Evolutionary conservation across 148 eudicot species (phyloP).

Genomic region (Hydrangea macrophylla): DNA sequence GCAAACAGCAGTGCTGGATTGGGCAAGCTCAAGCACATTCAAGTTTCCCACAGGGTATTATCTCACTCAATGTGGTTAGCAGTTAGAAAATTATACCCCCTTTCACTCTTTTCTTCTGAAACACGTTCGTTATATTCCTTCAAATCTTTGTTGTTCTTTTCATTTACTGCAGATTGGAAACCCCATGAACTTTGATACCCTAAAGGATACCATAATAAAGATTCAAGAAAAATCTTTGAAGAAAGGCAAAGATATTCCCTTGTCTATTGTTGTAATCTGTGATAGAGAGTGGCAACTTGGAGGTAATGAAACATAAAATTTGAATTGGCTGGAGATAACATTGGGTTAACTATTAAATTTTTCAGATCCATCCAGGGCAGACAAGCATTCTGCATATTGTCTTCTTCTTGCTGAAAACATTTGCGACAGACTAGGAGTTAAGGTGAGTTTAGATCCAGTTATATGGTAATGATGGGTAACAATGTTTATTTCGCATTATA

Average conservation of each 20-base stretch:
- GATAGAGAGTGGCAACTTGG: constrained; percentile 69
- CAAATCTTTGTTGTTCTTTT: background rate
- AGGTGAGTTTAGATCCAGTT: constrained; percentile 36
- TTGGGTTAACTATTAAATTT: constrained; percentile 18
- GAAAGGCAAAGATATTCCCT: constrained; percentile 56
- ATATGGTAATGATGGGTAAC: background rate
- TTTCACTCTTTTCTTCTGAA: background rate
- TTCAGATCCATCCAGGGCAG: constrained; percentile 84
- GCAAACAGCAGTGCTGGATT: constrained; percentile 38
- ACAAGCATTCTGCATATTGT: constrained; percentile 86
- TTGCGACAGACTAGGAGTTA: constrained; percentile 69
- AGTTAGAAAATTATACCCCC: background rate
- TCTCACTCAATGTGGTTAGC: constrained; percentile 8
- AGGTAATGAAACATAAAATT: constrained; percentile 41
- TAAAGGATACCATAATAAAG: constrained; percentile 60
- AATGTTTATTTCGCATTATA: background rate
- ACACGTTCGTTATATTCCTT: background rate
- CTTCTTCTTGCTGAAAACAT: constrained; percentile 90
- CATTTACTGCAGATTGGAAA: constrained; percentile 58
- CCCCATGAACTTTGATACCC: constrained; percentile 70
- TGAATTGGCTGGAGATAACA: constrained; percentile 7
- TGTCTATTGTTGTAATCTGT: constrained; percentile 76
- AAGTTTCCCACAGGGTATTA: constrained; percentile 67
- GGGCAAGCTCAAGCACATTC: constrained; percentile 58
- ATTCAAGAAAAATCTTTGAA: constrained; percentile 44